phyloP scores from a whole-genome alignment of 306 rosid genomes.

The Mimosa bimucronata region DNA sequence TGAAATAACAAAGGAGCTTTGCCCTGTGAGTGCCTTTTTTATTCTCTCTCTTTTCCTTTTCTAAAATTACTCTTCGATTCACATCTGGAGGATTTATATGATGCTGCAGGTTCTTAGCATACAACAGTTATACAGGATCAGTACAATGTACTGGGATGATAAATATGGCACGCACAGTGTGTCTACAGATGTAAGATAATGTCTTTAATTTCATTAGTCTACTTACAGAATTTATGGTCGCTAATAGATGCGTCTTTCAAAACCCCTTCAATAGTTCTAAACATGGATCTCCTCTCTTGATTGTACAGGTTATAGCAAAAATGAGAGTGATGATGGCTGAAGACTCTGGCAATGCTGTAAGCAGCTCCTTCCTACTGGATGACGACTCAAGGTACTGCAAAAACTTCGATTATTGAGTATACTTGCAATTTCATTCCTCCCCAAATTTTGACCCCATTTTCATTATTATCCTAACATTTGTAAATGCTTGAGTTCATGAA shows the following conservation, averaged over 20 bases:
- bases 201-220: conserved; percentile 32
- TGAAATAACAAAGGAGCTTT: conserved; percentile 95
- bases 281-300: conserved; percentile 10
- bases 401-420: conserved; percentile 1
- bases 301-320: conserved; percentile 75
- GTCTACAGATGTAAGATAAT: conserved; percentile 82
- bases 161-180: conserved; percentile 98
- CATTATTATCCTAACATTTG: background rate
- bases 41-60: conserved; percentile 20
- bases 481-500: background rate
- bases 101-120: conserved; percentile 88
- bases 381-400: conserved; percentile 90
- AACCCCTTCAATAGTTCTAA: conserved; percentile 16
- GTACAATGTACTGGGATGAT: conserved; percentile 99
- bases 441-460: background rate
- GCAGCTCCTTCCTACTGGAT: conserved; percentile 95
- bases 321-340: conserved; percentile 96
- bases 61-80: conserved; percentile 22
- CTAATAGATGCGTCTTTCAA: conserved; percentile 13
- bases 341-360: conserved; percentile 89
- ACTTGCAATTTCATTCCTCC: background rate
- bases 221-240: conserved; percentile 13
- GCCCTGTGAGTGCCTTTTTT: conserved; percentile 78
- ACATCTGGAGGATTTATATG: conserved; percentile 26
- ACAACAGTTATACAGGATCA: conserved; percentile 95